These are phyloP conservation scores for Neobulgaria alba DNA, from an alignment of 2,329 filamentous ascomycete species.

Conservation along the genomic window DNA sequence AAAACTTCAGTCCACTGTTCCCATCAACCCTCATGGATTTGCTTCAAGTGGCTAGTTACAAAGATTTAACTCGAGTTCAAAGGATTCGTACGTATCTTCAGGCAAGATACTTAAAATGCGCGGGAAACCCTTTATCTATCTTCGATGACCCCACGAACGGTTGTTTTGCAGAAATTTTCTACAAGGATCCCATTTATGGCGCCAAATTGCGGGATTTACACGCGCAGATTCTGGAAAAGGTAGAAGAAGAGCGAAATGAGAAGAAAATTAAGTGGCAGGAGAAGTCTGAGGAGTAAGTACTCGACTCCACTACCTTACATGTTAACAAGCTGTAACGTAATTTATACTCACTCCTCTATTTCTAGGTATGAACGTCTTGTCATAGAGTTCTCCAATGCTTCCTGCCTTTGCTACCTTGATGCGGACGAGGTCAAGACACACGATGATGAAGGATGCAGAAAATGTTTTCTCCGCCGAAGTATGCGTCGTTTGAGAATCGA, in stretches of 20 bases:
- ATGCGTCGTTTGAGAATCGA: slow-evolving; percentile 35
- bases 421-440: slow-evolving; percentile 26
- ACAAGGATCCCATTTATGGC: slow-evolving; percentile 24
- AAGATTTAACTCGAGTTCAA: slow-evolving; percentile 38
- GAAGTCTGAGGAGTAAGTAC: slow-evolving; percentile 7
- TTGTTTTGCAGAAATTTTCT: slow-evolving; percentile 26
- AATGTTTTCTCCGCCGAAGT: slow-evolving; percentile 33
- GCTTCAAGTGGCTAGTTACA: slow-evolving; percentile 45
- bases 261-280: slow-evolving; percentile 35
- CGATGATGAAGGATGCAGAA: slow-evolving; percentile 33
- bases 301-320: too few species aligned
- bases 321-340: too few species aligned
- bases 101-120: slow-evolving; percentile 27
- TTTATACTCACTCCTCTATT: not conserved
- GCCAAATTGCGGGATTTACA: slow-evolving; percentile 26
- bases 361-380: slow-evolving; percentile 30
- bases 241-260: slow-evolving; percentile 18
- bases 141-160: slow-evolving; percentile 35
- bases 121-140: slow-evolving; percentile 32
- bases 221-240: slow-evolving; percentile 29
- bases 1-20: slow-evolving; percentile 44
- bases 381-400: slow-evolving; percentile 25
- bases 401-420: slow-evolving; percentile 29
- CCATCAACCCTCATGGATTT: slow-evolving; percentile 41
- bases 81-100: slow-evolving; percentile 46